Percentiles rank a stretch among this genome's conserved stretches.
Conservation (phyloP, 148 eudicot genomes). For the Diospyros kaki region DNA sequence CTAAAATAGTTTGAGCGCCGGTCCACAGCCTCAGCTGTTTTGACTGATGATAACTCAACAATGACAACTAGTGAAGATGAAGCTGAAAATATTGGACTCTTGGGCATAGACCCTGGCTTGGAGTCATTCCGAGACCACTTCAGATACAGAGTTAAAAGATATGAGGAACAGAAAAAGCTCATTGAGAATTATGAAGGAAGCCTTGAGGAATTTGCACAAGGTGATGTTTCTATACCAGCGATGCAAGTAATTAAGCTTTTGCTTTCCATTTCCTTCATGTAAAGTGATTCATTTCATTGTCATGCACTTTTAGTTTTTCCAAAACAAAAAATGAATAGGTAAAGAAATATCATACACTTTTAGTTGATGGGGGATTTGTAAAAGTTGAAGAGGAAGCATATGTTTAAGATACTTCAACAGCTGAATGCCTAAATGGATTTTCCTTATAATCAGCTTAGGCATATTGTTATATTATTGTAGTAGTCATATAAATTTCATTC, state of each 20-base stretch:
- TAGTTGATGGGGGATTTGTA: neutral
- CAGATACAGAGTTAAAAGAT: conserved; percentile 61
- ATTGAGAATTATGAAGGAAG: conserved; percentile 79
- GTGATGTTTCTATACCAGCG: conserved; percentile 29
- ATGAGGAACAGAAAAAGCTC: conserved; percentile 59
- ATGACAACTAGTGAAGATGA: conserved; percentile 42
- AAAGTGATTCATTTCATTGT: neutral
- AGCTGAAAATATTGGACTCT: conserved; percentile 42
- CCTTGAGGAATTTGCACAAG: conserved; percentile 88
- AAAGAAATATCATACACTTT: neutral
- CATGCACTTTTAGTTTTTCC: too few relatives aligned
- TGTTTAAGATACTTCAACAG: neutral
- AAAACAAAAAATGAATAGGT: too few relatives aligned
- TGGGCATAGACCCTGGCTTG: conserved; percentile 57
- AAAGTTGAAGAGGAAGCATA: neutral
- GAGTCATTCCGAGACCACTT: conserved; percentile 75
- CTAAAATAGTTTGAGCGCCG: conserved; percentile 33
- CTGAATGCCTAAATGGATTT: conserved; percentile 4
- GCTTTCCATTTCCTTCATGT: neutral
- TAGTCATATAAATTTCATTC: neutral
- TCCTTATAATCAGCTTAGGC: neutral
- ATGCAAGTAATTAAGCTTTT: conserved; percentile 1
- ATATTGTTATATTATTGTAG: neutral
- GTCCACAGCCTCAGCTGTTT: conserved; percentile 39
- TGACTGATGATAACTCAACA: conserved; percentile 51